These are phyloP conservation scores for Hanseniaspora pseudoguilliermondii DNA, from an alignment of 805 yeast species.

Conservation along the genomic window DNA sequence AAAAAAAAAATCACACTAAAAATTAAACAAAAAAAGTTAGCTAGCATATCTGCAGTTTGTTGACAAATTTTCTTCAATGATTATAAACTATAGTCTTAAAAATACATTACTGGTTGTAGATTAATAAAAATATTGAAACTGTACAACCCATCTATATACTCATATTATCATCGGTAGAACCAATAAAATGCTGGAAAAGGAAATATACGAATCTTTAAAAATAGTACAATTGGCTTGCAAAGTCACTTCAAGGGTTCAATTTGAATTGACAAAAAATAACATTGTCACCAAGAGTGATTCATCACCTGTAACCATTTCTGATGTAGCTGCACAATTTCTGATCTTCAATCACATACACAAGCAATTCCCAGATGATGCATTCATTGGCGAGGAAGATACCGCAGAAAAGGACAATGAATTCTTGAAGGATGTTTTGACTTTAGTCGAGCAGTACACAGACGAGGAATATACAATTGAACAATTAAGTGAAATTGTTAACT, in stretches of 20 bases:
- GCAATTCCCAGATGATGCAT: slow-evolving; percentile 71
- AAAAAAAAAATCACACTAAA: too few species aligned
- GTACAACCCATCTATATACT: too few species aligned
- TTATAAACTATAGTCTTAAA: too few species aligned
- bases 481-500: slow-evolving; percentile 45
- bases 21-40: too few species aligned
- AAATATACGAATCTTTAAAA: slow-evolving; percentile 65
- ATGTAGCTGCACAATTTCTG: slow-evolving; percentile 90
- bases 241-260: slow-evolving; percentile 55
- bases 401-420: slow-evolving; percentile 43
- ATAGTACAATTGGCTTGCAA: slow-evolving; percentile 83
- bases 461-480: slow-evolving; percentile 41
- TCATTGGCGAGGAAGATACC: slow-evolving; percentile 93
- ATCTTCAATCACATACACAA: slow-evolving; percentile 68
- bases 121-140: too few species aligned
- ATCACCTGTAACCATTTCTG: slow-evolving; percentile 94
- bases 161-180: background rate
- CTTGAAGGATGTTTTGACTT: slow-evolving; percentile 39
- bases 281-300: slow-evolving; percentile 68
- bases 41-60: too few species aligned
- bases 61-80: too few species aligned
- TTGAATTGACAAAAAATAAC: slow-evolving; percentile 36
- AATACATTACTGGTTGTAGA: too few species aligned
- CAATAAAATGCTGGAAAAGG: slow-evolving; percentile 31
- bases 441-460: slow-evolving; percentile 20